Evolutionary conservation across 768 basidiomycete species (phyloP).

Genomic region (Termitomyces sp.): DNA sequence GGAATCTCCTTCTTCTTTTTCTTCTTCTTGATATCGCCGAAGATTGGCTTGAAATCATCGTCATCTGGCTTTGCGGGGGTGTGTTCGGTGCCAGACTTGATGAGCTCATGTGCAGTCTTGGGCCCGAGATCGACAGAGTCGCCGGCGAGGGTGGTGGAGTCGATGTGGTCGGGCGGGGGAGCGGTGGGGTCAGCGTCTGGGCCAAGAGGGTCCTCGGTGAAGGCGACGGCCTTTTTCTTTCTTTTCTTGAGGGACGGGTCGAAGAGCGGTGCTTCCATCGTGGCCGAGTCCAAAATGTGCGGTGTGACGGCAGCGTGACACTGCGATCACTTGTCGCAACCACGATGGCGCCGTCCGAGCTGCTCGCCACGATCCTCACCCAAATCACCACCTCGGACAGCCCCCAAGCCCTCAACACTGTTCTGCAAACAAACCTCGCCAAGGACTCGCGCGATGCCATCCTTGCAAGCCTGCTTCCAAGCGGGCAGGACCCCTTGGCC

Average conservation of each 20-base stretch:
- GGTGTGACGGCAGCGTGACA: not conserved
- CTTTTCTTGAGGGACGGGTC: slow-evolving; percentile 82
- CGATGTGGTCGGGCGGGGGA: slow-evolving; percentile 70
- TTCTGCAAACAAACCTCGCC: slow-evolving; percentile 38
- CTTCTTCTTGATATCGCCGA: slow-evolving; percentile 87
- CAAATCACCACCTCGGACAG: slow-evolving; percentile 41
- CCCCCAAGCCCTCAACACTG: slow-evolving; percentile 31
- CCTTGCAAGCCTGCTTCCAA: slow-evolving; percentile 44
- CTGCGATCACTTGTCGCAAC: not conserved
- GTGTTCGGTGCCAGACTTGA: slow-evolving; percentile 45
- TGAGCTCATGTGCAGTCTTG: slow-evolving; percentile 68
- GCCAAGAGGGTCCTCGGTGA: slow-evolving; percentile 78
- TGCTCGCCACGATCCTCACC: slow-evolving; percentile 32
- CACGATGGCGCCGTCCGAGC: slow-evolving; percentile 1
- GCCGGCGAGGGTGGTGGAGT: slow-evolving; percentile 62
- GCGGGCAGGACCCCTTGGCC: slow-evolving; percentile 63
- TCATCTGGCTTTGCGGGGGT: slow-evolving; percentile 47
- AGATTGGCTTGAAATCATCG: slow-evolving; percentile 79
- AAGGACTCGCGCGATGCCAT: slow-evolving; percentile 56
- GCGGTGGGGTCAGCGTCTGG: slow-evolving; percentile 79
- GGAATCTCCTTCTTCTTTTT: slow-evolving; percentile 93
- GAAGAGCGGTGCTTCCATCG: slow-evolving; percentile 73
- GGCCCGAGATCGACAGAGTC: slow-evolving; percentile 75
- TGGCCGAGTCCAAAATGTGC: slow-evolving; percentile 1
- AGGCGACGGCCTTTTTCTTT: slow-evolving; percentile 84